A percentile compares a stretch with the other conserved stretches of the same genome.
phyloP scores from a whole-genome alignment of 2,329 filamentous ascomycete species.

The Setomelanomma holmii region DNA sequence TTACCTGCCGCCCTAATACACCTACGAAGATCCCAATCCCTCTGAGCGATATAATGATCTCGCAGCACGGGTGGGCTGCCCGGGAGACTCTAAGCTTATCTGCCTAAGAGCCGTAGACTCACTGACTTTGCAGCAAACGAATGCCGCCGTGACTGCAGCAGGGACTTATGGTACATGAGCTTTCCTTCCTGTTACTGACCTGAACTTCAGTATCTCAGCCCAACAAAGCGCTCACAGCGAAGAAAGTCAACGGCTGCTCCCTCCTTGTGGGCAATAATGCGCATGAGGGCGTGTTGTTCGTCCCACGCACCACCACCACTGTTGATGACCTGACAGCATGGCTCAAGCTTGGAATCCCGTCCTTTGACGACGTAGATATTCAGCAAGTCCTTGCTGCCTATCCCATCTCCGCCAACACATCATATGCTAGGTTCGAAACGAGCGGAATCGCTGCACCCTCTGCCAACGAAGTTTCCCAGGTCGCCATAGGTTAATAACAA shows the following conservation, averaged over 20 bases:
- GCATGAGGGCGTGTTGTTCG: slow-evolving; percentile 58
- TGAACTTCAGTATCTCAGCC: slow-evolving; percentile 45
- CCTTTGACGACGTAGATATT: slow-evolving; percentile 40
- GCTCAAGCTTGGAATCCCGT: slow-evolving; percentile 49
- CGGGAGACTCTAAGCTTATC: too few relatives aligned
- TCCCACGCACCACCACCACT: slow-evolving; percentile 53
- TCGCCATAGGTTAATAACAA: slow-evolving; percentile 63
- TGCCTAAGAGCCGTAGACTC: background rate
- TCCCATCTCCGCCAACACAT: slow-evolving; percentile 48
- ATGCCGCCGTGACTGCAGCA: slow-evolving; percentile 36
- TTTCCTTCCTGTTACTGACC: slow-evolving; percentile 54
- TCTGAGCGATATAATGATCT: slow-evolving; percentile 49
- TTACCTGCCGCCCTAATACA: slow-evolving; percentile 63
- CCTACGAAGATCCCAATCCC: slow-evolving; percentile 54
- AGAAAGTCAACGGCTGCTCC: slow-evolving; percentile 47
- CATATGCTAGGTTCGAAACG: slow-evolving; percentile 44
- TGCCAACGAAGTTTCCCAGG: slow-evolving; percentile 58
- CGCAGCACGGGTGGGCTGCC: background rate
- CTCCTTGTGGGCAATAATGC: slow-evolving; percentile 54
- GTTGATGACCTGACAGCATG: slow-evolving; percentile 50
- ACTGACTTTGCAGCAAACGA: background rate
- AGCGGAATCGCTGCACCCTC: slow-evolving; percentile 48
- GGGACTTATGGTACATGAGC: slow-evolving; percentile 51
- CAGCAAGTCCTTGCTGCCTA: background rate
- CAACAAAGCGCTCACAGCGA: slow-evolving; percentile 44